Base-by-base conservation (phyloP, 2,329 filamentous ascomycete genomes). In the Trichoderma atrobrunneum region DNA sequence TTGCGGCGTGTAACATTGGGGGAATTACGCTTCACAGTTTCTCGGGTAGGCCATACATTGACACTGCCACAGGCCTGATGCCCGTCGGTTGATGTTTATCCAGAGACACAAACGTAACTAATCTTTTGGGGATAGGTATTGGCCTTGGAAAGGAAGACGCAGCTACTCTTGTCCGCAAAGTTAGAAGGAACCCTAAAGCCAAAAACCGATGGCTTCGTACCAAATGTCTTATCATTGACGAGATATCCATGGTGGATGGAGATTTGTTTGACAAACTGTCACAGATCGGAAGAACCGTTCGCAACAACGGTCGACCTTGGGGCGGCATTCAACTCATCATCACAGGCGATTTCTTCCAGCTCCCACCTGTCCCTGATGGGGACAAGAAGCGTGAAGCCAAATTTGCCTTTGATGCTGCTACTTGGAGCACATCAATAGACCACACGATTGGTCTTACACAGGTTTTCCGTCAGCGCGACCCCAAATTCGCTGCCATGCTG, bases 181-280 rank as follows among this genome's bases (percentile, higher is more conserved):
- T 99, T 76, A 92, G 93, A 76, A 89, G 90, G 72, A 98, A 98
- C 76, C 87, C 88, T 21, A 98, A 98, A 80, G 94, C 94, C 26
- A 95, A 93, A 79, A 92, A 90, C 74, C 89, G 95, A 54, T 99
- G 97, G 97, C 83, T 97, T 75, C 89, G 90, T 71, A 97, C 94
- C 0, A 97, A 95, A 78, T 90, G 94, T 14, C 87, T 99, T 28
- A 87, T 99, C 76, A 89, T 99, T 77, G 96, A 99, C 81, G 96
- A 99, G 80, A 91, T 99, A 4, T 98, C 96, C 14, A 99, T 99
- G 97, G 95, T 99, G 5, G 96, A 99, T 77, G 96, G 94, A 1
- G 95, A 98, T 39, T 86, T 99, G 0, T 99, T 98, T 76, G 96
- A 99, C 84, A 99, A 99, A 81, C 87, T 99, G 21, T 94, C 97